These are phyloP conservation scores for Diaporthe amygdali DNA, from an alignment of 2,329 filamentous ascomycete species.

Conservation along the genomic window DNA sequence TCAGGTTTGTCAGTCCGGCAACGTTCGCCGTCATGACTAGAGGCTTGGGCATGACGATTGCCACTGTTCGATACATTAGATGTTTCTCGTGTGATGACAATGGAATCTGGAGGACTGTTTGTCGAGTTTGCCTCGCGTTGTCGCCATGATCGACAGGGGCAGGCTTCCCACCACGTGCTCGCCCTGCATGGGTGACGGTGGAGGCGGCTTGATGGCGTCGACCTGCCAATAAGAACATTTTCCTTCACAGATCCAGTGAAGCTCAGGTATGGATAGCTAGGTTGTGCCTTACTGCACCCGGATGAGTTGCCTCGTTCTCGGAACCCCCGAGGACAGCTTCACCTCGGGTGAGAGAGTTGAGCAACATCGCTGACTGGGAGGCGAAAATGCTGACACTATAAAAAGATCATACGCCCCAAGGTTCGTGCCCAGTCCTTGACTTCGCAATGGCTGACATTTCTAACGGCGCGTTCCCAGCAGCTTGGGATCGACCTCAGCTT, in stretches of 20 bases:
- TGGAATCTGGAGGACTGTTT: too few species aligned
- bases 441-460: neutral
- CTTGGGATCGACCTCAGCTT: neutral
- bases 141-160: neutral
- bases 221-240: neutral
- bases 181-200: neutral
- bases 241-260: neutral
- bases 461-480: neutral
- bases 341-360: neutral
- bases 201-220: neutral
- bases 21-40: neutral
- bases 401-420: neutral
- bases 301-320: neutral
- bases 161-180: neutral
- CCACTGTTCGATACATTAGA: neutral
- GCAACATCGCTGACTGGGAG: neutral
- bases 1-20: neutral
- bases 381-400: slow-evolving; percentile 1
- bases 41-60: neutral
- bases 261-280: neutral
- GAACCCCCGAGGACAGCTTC: neutral
- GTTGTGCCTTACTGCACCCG: too few species aligned
- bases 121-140: neutral
- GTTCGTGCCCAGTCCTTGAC: neutral
- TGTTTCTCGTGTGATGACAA: neutral